A percentile compares a stretch with the other conserved stretches of the same genome.
Conservation (phyloP, 129 eudicot species). For the Smallanthus sonchifolius region DNA sequence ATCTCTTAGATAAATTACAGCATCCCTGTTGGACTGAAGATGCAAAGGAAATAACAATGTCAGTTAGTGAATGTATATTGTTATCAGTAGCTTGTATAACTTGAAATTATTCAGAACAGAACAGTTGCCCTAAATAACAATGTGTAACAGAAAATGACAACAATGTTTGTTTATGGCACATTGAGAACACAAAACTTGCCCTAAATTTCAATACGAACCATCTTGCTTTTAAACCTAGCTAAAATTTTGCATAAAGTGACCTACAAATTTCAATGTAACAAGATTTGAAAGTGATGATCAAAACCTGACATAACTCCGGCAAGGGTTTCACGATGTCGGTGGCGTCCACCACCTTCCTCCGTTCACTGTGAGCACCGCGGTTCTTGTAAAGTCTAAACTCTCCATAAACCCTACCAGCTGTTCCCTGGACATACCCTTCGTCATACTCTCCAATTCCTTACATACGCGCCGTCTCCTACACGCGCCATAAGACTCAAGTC, state of each 20-base stretch:
- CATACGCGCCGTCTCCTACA: slow-evolving; percentile 28
- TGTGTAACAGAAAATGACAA: background rate
- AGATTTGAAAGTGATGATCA: slow-evolving; percentile 19
- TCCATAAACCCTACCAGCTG: slow-evolving; percentile 36
- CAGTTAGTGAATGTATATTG: no score
- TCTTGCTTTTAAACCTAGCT: background rate
- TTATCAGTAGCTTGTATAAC: background rate
- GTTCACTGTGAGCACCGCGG: slow-evolving; percentile 20
- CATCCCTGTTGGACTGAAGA: slow-evolving; percentile 28
- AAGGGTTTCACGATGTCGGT: slow-evolving; percentile 18
- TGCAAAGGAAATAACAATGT: slow-evolving; percentile 9
- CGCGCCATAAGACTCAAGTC: slow-evolving; percentile 25
- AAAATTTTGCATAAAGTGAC: background rate
- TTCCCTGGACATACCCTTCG: slow-evolving; percentile 25
- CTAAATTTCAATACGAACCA: slow-evolving; percentile 4
- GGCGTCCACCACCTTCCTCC: slow-evolving; percentile 31
- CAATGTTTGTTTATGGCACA: background rate
- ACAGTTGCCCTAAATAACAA: background rate
- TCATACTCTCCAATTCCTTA: slow-evolving; percentile 16
- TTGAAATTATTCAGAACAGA: background rate
- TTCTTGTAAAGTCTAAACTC: slow-evolving; percentile 9
- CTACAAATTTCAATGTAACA: background rate
- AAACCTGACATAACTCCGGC: slow-evolving; percentile 33
- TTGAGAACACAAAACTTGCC: background rate
- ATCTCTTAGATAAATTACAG: slow-evolving; percentile 23